Evolutionary conservation across 371 early-diverging fungal species (phyloP).

Genomic region (Dichotomocladium elegans): DNA sequence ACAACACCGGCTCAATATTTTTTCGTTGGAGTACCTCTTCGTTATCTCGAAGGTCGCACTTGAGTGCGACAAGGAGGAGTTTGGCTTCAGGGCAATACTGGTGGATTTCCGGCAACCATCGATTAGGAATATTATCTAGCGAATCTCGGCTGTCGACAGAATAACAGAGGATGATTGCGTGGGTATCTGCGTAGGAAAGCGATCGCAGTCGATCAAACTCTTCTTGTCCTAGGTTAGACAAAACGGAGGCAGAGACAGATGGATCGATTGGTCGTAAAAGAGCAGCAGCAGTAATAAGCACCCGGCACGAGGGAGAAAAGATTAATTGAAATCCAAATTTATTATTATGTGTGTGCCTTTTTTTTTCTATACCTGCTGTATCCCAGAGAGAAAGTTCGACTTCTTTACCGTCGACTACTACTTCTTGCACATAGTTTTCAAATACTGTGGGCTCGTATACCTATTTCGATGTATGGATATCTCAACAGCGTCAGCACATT

Average conservation of each 20-base stretch:
- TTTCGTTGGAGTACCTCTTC: slow-evolving; percentile 6
- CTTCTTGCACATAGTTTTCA: slow-evolving; percentile 82
- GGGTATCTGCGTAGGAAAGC: slow-evolving; percentile 50
- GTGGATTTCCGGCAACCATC: slow-evolving; percentile 48
- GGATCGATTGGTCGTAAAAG: neutral
- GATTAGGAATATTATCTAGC: slow-evolving; percentile 49
- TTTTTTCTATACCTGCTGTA: slow-evolving; percentile 73
- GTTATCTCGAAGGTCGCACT: slow-evolving; percentile 53
- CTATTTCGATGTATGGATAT: slow-evolving; percentile 15
- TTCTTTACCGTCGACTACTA: slow-evolving; percentile 72
- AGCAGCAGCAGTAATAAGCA: neutral
- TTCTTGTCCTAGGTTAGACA: slow-evolving; percentile 57
- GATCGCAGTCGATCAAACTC: slow-evolving; percentile 55
- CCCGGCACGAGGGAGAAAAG: no score
- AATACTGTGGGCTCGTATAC: slow-evolving; percentile 72
- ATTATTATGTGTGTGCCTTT: neutral
- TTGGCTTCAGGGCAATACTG: slow-evolving; percentile 45
- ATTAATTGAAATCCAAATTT: neutral
- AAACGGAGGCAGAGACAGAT: neutral
- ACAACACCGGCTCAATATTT: slow-evolving; percentile 26
- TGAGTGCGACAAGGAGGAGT: slow-evolving; percentile 47
- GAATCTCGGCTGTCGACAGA: slow-evolving; percentile 53
- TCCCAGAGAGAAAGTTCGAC: slow-evolving; percentile 87
- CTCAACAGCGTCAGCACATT: neutral
- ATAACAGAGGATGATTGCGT: slow-evolving; percentile 56